Conservation (phyloP, 768 basidiomycete genomes). For the Xerocomellus intermedius region DNA sequence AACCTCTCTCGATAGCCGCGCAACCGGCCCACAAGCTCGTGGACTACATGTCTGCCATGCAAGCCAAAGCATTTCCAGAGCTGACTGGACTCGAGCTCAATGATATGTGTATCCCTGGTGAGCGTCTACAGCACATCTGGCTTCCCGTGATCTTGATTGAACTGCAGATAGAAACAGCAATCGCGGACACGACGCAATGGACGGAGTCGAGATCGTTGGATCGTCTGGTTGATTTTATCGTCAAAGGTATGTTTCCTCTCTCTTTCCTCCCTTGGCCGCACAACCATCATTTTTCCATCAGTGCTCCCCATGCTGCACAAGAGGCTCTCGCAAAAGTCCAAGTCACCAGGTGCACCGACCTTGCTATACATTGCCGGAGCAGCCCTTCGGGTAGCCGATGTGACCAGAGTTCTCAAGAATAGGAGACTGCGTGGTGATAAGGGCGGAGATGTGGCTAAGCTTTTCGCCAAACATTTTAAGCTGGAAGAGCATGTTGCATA, state of each 20-base stretch:
- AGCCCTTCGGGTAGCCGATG: constrained; percentile 90
- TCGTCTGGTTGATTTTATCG: constrained; percentile 71
- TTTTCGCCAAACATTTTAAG: constrained; percentile 96
- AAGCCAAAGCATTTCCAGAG: constrained; percentile 66
- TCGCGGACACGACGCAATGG: constrained; percentile 77
- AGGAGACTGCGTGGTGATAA: constrained; percentile 73
- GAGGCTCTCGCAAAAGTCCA: constrained; percentile 73
- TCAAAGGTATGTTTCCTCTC: constrained; percentile 52
- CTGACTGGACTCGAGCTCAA: constrained; percentile 76
- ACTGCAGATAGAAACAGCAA: constrained; percentile 63
- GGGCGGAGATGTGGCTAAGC: constrained; percentile 88
- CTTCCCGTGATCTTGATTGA: constrained; percentile 42
- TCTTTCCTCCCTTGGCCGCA: background rate
- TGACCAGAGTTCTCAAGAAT: constrained; percentile 71
- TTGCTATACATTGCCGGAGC: constrained; percentile 82
- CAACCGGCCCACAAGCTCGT: constrained; percentile 58
- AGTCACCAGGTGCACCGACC: constrained; percentile 80
- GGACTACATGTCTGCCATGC: constrained; percentile 62
- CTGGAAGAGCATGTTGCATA: constrained; percentile 83
- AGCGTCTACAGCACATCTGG: constrained; percentile 22
- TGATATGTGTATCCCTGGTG: constrained; percentile 78
- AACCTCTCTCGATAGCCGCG: constrained; percentile 47
- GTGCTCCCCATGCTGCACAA: constrained; percentile 66
- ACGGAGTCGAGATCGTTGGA: constrained; percentile 69
- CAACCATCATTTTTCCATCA: constrained; percentile 24